These are phyloP conservation scores for Metschnikowia lochheadii DNA, from an alignment of 805 yeast genomes.

Conservation along the genomic window DNA sequence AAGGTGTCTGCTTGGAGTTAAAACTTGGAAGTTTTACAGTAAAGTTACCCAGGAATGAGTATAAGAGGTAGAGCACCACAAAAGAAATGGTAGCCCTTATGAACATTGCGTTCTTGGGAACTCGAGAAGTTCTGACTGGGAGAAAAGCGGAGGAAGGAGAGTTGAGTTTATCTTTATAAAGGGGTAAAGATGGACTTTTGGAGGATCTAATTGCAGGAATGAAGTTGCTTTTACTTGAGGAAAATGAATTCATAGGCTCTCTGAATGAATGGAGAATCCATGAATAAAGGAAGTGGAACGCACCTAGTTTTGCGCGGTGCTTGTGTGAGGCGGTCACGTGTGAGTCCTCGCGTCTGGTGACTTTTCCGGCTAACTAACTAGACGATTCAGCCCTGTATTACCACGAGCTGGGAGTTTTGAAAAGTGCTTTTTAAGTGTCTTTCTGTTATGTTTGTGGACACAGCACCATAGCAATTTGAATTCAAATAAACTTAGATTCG, in stretches of 20 bases:
- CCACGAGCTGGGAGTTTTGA: too few relatives aligned
- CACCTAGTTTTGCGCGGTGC: background rate
- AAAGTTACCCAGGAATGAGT: slow-evolving; percentile 5
- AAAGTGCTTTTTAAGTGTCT: too few relatives aligned
- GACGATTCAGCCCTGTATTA: too few relatives aligned
- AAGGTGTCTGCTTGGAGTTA: background rate
- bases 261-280: background rate
- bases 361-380: too few relatives aligned
- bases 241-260: slow-evolving; percentile 14
- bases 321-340: slow-evolving; percentile 1
- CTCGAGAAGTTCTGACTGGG: slow-evolving; percentile 7
- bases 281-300: background rate
- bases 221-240: slow-evolving; percentile 10
- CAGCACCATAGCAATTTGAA: too few relatives aligned
- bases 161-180: slow-evolving; percentile 19
- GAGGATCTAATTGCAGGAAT: slow-evolving; percentile 9
- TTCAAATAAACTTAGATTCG: too few relatives aligned
- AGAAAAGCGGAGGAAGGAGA: slow-evolving; percentile 5
- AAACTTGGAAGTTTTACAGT: background rate
- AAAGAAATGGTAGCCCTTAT: slow-evolving; percentile 13
- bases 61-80: slow-evolving; percentile 12
- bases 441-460: too few relatives aligned
- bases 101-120: slow-evolving; percentile 12
- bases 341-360: background rate
- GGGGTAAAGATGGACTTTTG: slow-evolving; percentile 13